Percentiles rank a stretch among this genome's conserved stretches.
Conservation (phyloP, 208 protist genomes). For the Acanthamoeba healyi region DNA sequence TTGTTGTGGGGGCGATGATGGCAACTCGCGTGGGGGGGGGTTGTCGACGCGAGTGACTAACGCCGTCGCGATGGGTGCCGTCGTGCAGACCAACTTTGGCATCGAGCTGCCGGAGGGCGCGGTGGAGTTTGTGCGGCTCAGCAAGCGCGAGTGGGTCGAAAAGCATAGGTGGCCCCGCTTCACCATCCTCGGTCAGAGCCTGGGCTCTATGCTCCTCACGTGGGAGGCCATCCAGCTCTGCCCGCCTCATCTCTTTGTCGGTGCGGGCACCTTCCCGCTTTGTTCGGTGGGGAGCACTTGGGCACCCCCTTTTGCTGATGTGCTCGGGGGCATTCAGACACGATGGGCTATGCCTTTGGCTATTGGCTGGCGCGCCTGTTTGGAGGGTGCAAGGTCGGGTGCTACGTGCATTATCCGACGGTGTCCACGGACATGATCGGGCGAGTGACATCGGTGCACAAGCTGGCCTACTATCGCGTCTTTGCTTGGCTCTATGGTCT, state of each 20-base stretch:
- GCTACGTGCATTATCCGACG: conserved; percentile 99
- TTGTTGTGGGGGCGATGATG: too few species aligned
- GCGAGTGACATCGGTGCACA: conserved; percentile 26
- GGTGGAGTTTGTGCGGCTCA: conserved; percentile 91
- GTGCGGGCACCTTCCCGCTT: not conserved
- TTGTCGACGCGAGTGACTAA: too few species aligned
- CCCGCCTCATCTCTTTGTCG: conserved; percentile 83
- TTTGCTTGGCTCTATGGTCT: conserved; percentile 94
- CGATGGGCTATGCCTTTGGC: conserved; percentile 96
- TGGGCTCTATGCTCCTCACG: conserved; percentile 92
- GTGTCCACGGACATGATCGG: conserved; percentile 92
- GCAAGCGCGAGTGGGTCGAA: conserved; percentile 87
- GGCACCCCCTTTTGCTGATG: conserved; percentile 78
- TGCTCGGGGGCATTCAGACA: conserved; percentile 91
- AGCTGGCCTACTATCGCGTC: conserved; percentile 91
- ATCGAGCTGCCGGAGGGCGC: conserved; percentile 16
- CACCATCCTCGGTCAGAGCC: conserved; percentile 95
- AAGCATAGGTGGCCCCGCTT: conserved; percentile 88
- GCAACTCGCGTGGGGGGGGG: too few species aligned
- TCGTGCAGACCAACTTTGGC: conserved; percentile 11
- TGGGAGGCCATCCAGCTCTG: conserved; percentile 87
- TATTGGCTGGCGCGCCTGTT: conserved; percentile 91
- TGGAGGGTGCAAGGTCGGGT: conserved; percentile 91
- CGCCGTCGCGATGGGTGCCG: not conserved
- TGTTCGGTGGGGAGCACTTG: too few species aligned